Evolutionary conservation across 805 yeast genomes (phyloP).

Genomic region (Barnettozyma salicaria): DNA sequence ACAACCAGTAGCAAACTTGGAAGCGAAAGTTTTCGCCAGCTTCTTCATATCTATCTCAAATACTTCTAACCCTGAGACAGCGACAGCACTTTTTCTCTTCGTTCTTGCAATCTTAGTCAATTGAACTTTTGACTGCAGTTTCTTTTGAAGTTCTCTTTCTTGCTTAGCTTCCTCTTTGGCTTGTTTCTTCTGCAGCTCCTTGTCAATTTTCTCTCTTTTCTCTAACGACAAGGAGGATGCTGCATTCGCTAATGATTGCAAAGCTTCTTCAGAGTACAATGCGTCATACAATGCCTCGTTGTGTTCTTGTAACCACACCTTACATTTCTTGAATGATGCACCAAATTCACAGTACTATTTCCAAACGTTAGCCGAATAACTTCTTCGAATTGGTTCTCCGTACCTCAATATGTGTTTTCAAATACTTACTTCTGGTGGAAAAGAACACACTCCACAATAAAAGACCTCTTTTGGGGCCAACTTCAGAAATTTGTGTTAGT

Average conservation of each 20-base stretch:
- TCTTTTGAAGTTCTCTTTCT: slow-evolving; percentile 75
- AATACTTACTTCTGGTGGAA: slow-evolving; percentile 58
- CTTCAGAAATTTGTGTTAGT: slow-evolving; percentile 2
- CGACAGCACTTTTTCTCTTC: slow-evolving; percentile 79
- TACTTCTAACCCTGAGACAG: slow-evolving; percentile 83
- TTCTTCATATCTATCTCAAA: slow-evolving; percentile 87
- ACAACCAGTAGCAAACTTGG: slow-evolving; percentile 94
- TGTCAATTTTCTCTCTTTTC: slow-evolving; percentile 74
- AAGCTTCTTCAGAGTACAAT: slow-evolving; percentile 55
- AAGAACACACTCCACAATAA: slow-evolving; percentile 76
- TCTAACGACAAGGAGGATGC: slow-evolving; percentile 61
- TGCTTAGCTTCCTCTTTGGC: slow-evolving; percentile 80
- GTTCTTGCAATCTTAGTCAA: slow-evolving; percentile 88
- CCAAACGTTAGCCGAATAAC: slow-evolving; percentile 8
- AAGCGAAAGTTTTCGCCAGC: slow-evolving; percentile 84
- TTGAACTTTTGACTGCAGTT: slow-evolving; percentile 70
- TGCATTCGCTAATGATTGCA: slow-evolving; percentile 39
- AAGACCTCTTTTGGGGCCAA: slow-evolving; percentile 35
- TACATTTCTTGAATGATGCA: slow-evolving; percentile 72
- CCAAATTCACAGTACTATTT: slow-evolving; percentile 81
- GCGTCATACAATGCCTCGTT: slow-evolving; percentile 51
- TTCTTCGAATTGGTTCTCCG: not conserved
- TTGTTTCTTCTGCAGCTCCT: slow-evolving; percentile 79
- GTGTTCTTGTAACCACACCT: slow-evolving; percentile 65
- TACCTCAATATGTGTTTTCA: too few relatives aligned